Percentiles rank a stretch among this genome's conserved stretches.
Evolutionary conservation across 2,329 filamentous ascomycete genomes (phyloP).

Genomic region (Thielaviopsis populi): DNA sequence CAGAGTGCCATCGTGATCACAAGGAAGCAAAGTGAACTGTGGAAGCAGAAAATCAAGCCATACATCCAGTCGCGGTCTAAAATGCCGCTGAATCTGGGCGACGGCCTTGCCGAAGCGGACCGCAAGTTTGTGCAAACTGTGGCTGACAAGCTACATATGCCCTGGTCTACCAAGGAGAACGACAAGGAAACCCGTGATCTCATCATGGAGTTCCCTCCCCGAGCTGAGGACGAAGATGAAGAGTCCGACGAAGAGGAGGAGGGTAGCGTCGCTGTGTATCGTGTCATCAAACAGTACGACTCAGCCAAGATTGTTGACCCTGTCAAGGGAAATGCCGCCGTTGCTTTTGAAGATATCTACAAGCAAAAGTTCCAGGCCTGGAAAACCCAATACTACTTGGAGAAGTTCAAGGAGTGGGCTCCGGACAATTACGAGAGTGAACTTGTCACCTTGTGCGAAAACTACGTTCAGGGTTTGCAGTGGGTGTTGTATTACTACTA

Average conservation of each 20-base stretch:
- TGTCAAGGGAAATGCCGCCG: constrained; percentile 62
- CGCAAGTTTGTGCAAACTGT: constrained; percentile 87
- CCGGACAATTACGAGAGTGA: constrained; percentile 60
- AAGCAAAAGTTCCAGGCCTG: constrained; percentile 78
- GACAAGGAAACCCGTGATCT: constrained; percentile 40
- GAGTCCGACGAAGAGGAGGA: constrained; percentile 56
- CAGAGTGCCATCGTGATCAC: constrained; percentile 59
- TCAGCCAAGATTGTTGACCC: constrained; percentile 74
- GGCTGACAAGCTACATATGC: constrained; percentile 45
- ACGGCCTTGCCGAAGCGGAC: constrained; percentile 62
- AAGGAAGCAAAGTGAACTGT: constrained; percentile 64
- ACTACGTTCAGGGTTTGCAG: constrained; percentile 93
- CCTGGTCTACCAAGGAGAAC: constrained; percentile 44
- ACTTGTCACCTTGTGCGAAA: constrained; percentile 70
- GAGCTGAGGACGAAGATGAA: constrained; percentile 40
- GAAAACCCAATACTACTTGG: constrained; percentile 87
- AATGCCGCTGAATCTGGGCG: constrained; percentile 56
- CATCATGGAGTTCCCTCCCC: constrained; percentile 34
- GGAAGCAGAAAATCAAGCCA: constrained; percentile 63
- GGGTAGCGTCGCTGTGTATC: constrained; percentile 69
- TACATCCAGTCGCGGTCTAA: constrained; percentile 58
- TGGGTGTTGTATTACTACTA: constrained; percentile 99
- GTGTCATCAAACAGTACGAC: constrained; percentile 81
- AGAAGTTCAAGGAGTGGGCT: constrained; percentile 79
- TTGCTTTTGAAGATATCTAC: constrained; percentile 69